These are phyloP conservation scores for Pichia ethanolica DNA, from an alignment of 805 yeast genomes.

Conservation along the genomic window DNA sequence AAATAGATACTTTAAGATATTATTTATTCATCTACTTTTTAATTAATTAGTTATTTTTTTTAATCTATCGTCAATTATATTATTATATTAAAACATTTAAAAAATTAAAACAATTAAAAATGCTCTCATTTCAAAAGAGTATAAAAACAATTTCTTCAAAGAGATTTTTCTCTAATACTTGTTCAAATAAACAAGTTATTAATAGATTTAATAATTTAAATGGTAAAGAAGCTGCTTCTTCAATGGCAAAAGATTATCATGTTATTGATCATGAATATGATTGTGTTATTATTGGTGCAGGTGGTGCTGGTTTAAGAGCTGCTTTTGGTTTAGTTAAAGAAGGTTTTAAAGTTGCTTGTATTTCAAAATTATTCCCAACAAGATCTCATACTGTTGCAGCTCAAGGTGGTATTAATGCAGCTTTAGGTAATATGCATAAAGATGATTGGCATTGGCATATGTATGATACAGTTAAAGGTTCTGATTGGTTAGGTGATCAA, in stretches of 20 bases:
- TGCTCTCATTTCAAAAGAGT: constrained; percentile 22
- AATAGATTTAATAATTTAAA: constrained; percentile 34
- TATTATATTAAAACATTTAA: too few relatives aligned
- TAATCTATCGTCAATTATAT: too few relatives aligned
- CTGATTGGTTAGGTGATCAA: constrained; percentile 99
- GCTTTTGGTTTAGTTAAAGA: constrained; percentile 97
- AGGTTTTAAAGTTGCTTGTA: constrained; percentile 96
- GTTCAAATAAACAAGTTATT: constrained; percentile 24
- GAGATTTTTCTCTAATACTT: constrained; percentile 26
- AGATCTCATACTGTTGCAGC: constrained; percentile 99
- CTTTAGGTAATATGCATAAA: constrained; percentile 95
- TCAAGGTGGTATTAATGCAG: constrained; percentile 99
- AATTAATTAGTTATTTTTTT: too few relatives aligned
- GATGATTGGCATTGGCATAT: constrained; percentile 99
- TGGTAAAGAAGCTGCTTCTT: constrained; percentile 46
- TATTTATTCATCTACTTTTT: too few relatives aligned
- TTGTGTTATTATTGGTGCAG: constrained; percentile 97
- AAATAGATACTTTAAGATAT: too few relatives aligned
- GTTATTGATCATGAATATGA: constrained; percentile 97
- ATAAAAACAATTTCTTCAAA: constrained; percentile 15
- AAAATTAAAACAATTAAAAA: background rate
- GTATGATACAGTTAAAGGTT: constrained; percentile 98
- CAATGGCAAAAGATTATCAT: constrained; percentile 67
- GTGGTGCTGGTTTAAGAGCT: constrained; percentile 98
- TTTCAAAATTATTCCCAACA: constrained; percentile 93